phyloP scores from a whole-genome alignment of 495 filamentous ascomycete species.

The Terfezia boudieri region DNA sequence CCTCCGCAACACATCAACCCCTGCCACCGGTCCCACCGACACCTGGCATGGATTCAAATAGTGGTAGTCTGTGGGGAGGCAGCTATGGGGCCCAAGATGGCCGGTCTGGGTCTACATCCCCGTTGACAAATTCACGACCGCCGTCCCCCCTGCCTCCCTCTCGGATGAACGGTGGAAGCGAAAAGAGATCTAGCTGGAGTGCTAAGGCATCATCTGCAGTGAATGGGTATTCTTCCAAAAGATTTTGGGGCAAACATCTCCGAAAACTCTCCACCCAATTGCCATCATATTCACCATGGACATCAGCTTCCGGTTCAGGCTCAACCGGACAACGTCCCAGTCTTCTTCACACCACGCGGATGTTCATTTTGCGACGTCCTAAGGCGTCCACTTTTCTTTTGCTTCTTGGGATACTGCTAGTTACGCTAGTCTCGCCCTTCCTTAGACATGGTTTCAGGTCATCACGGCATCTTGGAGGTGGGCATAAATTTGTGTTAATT shows the following conservation, averaged over 20 bases:
- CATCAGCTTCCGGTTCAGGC: neutral
- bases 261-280: constrained; percentile 18
- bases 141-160: constrained; percentile 9
- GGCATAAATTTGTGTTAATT: constrained; percentile 81
- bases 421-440: constrained; percentile 12
- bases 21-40: constrained; percentile 16
- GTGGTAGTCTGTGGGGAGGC: constrained; percentile 7
- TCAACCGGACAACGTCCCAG: neutral
- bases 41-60: constrained; percentile 10
- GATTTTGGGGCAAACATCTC: constrained; percentile 17
- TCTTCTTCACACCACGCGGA: constrained; percentile 3
- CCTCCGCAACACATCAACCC: constrained; percentile 10
- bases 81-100: constrained; percentile 1
- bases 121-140: constrained; percentile 3
- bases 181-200: neutral
- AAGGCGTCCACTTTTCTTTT: constrained; percentile 7
- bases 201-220: neutral
- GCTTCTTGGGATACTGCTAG: constrained; percentile 7
- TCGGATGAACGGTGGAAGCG: neutral
- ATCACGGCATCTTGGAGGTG: constrained; percentile 40
- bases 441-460: constrained; percentile 5
- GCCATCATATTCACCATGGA: constrained; percentile 11
- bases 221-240: constrained; percentile 12
- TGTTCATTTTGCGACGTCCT: neutral
- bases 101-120: neutral